A percentile compares a stretch with the other conserved stretches of the same genome.
phyloP scores from a whole-genome alignment of 257 asterid genomes.

The Solanum appendiculatum region DNA sequence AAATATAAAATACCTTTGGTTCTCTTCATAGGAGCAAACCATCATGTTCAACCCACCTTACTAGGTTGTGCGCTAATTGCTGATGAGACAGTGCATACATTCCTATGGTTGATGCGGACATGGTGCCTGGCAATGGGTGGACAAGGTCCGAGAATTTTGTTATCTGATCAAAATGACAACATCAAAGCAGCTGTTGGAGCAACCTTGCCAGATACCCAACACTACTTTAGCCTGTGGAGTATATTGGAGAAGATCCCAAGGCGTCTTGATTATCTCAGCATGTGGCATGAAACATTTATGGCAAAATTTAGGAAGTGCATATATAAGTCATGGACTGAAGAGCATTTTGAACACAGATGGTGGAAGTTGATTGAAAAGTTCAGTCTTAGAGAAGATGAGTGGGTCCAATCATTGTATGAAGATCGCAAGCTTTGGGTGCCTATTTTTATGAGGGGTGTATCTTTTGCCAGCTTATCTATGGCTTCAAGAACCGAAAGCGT shows the following conservation, averaged over 20 bases:
- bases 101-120: slow-evolving; percentile 71
- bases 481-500: slow-evolving; percentile 66
- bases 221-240: slow-evolving; percentile 55
- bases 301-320: slow-evolving; percentile 65
- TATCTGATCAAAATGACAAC: slow-evolving; percentile 58
- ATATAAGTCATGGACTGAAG: slow-evolving; percentile 56
- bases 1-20: slow-evolving; percentile 71
- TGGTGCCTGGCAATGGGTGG: slow-evolving; percentile 90
- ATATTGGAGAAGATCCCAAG: slow-evolving; percentile 60
- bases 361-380: slow-evolving; percentile 67
- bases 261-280: slow-evolving; percentile 51
- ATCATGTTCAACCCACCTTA: slow-evolving; percentile 73
- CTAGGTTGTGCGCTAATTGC: slow-evolving; percentile 89
- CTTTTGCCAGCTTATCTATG: slow-evolving; percentile 59
- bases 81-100: slow-evolving; percentile 64
- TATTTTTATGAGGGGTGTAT: slow-evolving; percentile 48
- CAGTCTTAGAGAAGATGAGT: slow-evolving; percentile 62
- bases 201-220: slow-evolving; percentile 48
- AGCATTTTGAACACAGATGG: slow-evolving; percentile 75
- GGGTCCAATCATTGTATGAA: slow-evolving; percentile 58
- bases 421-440: slow-evolving; percentile 85
- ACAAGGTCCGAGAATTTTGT: slow-evolving; percentile 52
- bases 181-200: slow-evolving; percentile 56
- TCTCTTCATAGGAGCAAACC: slow-evolving; percentile 76
- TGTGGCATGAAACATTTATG: slow-evolving; percentile 61